Conservation (phyloP, 768 basidiomycete species). For the Boletales sp. region DNA sequence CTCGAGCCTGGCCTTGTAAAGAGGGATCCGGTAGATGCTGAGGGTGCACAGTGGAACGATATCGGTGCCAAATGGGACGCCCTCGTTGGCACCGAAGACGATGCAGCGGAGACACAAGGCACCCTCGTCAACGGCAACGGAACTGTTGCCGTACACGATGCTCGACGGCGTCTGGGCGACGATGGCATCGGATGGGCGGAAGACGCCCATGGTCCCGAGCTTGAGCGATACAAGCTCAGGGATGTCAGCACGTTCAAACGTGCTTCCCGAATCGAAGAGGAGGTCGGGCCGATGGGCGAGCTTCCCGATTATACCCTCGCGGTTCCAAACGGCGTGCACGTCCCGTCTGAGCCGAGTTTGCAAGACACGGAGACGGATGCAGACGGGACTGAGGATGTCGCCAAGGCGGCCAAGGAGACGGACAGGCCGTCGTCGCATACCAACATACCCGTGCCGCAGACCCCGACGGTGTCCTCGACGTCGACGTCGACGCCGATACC, state of each 20-base stretch:
- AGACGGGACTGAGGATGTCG: neutral
- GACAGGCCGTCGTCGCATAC: conserved; percentile 5
- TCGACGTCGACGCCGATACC: conserved; percentile 9
- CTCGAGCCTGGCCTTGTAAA: conserved; percentile 57
- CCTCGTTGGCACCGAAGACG: conserved; percentile 32
- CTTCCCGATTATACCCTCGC: conserved; percentile 28
- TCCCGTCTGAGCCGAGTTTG: too few relatives aligned
- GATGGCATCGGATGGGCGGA: conserved; percentile 55
- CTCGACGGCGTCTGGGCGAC: neutral
- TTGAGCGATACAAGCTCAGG: conserved; percentile 22
- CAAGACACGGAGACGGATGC: too few relatives aligned
- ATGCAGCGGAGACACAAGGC: conserved; percentile 14
- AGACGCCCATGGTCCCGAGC: conserved; percentile 38
- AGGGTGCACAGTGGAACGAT: conserved; percentile 45
- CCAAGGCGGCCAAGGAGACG: conserved; percentile 2
- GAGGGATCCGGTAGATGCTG: conserved; percentile 37
- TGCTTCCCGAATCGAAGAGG: conserved; percentile 26
- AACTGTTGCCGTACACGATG: neutral
- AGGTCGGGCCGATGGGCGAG: conserved; percentile 46
- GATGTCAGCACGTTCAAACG: conserved; percentile 11
- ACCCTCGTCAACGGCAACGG: neutral
- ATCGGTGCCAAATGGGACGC: conserved; percentile 55
- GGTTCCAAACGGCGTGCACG: neutral
- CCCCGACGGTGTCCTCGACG: neutral
- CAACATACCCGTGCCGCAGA: neutral